A percentile compares a stretch with the other conserved stretches of the same genome.
Evolutionary conservation across 306 rosid species (phyloP).

Genomic region (Cajanus cajan): DNA sequence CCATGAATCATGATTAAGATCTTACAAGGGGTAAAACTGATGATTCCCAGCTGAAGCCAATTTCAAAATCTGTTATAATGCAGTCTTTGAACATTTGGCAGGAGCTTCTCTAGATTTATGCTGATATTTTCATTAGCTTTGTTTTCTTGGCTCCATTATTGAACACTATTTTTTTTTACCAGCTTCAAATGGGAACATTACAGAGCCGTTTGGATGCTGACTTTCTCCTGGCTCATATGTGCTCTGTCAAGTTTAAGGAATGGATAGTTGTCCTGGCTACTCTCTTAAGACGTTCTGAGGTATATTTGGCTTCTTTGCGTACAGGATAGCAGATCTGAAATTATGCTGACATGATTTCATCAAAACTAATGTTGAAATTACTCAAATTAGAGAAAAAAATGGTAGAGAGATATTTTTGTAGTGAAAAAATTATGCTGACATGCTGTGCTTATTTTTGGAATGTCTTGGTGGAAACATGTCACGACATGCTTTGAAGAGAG

Average conservation of each 20-base stretch:
- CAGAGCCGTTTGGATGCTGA: conserved; percentile 97
- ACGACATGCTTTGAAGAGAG: neutral
- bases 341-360: conserved; percentile 6
- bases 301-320: conserved; percentile 35
- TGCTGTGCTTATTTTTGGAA: neutral
- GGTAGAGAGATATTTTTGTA: neutral
- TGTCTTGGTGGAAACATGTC: neutral
- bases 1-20: conserved; percentile 4
- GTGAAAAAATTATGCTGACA: too few relatives aligned
- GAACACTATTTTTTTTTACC: conserved; percentile 37
- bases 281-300: conserved; percentile 89
- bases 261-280: conserved; percentile 99
- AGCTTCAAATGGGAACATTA: conserved; percentile 89
- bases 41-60: conserved; percentile 9
- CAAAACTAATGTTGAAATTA: neutral
- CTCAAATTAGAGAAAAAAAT: neutral
- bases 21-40: neutral
- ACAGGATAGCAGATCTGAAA: conserved; percentile 5
- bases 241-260: conserved; percentile 95
- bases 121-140: neutral
- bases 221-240: conserved; percentile 91
- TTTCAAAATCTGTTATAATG: neutral
- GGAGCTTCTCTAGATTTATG: conserved; percentile 14
- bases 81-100: conserved; percentile 14
- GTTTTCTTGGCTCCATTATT: neutral